Conservation (phyloP, 2,329 filamentous ascomycete species). For the Fusarium fracticaudum region DNA sequence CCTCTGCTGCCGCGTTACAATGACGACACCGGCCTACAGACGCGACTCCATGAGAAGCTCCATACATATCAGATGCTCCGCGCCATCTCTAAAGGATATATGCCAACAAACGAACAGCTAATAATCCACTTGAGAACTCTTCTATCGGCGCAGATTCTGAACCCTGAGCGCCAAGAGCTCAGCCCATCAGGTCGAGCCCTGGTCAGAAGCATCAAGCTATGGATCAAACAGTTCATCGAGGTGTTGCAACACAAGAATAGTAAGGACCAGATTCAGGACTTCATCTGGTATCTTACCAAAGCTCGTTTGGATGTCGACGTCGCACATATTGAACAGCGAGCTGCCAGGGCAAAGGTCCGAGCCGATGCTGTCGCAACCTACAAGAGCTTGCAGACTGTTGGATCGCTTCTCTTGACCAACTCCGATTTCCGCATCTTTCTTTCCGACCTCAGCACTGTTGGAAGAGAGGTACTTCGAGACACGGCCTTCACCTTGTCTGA, state of each 20-base stretch:
- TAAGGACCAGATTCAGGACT: constrained; percentile 87
- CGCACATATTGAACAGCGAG: constrained; percentile 42
- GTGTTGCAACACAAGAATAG: constrained; percentile 84
- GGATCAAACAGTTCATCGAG: constrained; percentile 83
- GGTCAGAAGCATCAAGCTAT: constrained; percentile 75
- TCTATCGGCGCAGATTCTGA: constrained; percentile 80
- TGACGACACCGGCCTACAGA: constrained; percentile 82
- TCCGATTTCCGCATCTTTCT: constrained; percentile 89
- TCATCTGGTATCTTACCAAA: constrained; percentile 84
- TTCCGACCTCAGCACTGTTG: constrained; percentile 80
- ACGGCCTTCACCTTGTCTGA: constrained; percentile 82
- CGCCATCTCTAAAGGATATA: constrained; percentile 83
- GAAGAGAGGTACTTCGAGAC: constrained; percentile 86
- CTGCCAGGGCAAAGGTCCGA: constrained; percentile 44
- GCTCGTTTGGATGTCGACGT: constrained; percentile 65
- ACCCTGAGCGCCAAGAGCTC: constrained; percentile 73
- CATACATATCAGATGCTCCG: constrained; percentile 93
- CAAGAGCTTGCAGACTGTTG: constrained; percentile 83
- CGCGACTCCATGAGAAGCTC: constrained; percentile 84
- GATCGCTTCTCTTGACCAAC: constrained; percentile 87
- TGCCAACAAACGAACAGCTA: constrained; percentile 89
- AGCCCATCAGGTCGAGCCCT: constrained; percentile 81
- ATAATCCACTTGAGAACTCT: constrained; percentile 83
- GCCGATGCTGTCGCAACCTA: constrained; percentile 63
- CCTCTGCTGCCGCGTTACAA: constrained; percentile 85